Evolutionary conservation across 179 eudicot species (phyloP).

Genomic region (Dionaea muscipula): DNA sequence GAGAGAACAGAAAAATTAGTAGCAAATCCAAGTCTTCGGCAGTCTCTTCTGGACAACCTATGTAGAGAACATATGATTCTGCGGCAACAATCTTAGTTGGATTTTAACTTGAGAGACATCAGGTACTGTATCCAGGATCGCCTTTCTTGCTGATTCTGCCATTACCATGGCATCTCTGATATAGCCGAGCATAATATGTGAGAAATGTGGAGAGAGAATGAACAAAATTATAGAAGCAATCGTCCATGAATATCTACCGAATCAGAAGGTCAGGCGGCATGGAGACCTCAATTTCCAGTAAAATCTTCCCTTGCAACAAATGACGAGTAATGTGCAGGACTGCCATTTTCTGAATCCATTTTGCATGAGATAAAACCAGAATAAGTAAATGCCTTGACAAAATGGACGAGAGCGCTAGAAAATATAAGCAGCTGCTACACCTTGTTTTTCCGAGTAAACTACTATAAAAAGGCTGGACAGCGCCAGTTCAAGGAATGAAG

Average conservation of each 20-base stretch:
- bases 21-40: too few species aligned
- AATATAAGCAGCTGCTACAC: too few species aligned
- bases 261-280: conserved; percentile 59
- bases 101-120: conserved; percentile 40
- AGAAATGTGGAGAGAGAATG: background rate
- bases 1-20: too few species aligned
- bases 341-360: conserved; percentile 37
- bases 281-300: conserved; percentile 80
- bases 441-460: too few species aligned
- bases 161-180: conserved; percentile 57
- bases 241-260: conserved; percentile 25
- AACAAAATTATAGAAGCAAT: background rate
- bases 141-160: conserved; percentile 62
- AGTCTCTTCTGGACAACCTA: too few species aligned
- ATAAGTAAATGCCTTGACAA: background rate
- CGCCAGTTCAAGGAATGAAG: background rate
- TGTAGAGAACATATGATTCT: conserved; percentile 14
- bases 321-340: conserved; percentile 60
- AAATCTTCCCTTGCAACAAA: conserved; percentile 47
- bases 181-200: background rate
- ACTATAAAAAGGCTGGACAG: too few species aligned
- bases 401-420: background rate
- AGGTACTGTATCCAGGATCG: conserved; percentile 29
- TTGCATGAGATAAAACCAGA: background rate
- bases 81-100: conserved; percentile 34